A percentile compares a stretch with the other conserved stretches of the same genome.
Evolutionary conservation across 805 yeast species (phyloP).

Genomic region (Schizosaccharomyces pombe): DNA sequence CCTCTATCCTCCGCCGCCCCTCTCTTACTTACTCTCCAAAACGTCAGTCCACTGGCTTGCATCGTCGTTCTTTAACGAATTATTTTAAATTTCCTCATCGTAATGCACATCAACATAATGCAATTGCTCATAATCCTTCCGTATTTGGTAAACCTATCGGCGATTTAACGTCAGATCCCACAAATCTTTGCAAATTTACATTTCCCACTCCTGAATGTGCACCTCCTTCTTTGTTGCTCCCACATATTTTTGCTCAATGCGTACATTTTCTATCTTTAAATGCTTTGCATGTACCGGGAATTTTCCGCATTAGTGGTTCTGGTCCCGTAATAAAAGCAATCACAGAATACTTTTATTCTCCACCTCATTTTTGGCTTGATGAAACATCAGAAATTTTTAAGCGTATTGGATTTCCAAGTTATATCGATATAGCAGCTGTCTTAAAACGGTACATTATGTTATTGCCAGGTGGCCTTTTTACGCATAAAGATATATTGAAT

Average conservation of each 20-base stretch:
- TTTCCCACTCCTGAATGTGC: neutral
- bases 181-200: neutral
- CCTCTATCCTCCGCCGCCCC: neutral
- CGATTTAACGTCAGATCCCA: neutral
- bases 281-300: neutral
- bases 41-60: neutral
- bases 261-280: neutral
- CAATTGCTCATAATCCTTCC: neutral
- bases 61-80: neutral
- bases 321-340: neutral
- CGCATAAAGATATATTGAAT: neutral
- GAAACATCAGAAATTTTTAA: neutral
- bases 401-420: neutral
- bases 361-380: neutral
- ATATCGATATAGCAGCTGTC: neutral
- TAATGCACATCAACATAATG: neutral
- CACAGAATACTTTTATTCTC: neutral
- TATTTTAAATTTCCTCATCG: neutral
- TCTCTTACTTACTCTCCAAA: neutral
- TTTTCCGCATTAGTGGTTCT: neutral
- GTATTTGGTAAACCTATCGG: neutral
- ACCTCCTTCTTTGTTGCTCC: neutral
- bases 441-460: neutral
- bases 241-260: slow-evolving; percentile 2
- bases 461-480: neutral